Conservation (phyloP, 192 early-diverging fungal genomes). For the Anaeromyces robustus region DNA sequence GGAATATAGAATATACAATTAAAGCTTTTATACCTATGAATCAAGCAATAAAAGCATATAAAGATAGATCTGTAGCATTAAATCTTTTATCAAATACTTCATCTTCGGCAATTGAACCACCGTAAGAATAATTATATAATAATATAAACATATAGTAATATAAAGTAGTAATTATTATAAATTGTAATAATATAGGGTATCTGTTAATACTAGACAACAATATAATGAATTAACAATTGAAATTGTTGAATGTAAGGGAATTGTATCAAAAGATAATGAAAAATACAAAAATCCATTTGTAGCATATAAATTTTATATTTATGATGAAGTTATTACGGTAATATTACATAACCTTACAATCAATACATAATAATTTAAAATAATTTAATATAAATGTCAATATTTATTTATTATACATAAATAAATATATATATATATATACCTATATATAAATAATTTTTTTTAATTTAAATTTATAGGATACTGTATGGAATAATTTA, state of each 20-base stretch:
- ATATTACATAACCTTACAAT: no score
- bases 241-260: neutral
- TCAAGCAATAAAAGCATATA: conserved; percentile 27
- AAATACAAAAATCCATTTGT: neutral
- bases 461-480: neutral
- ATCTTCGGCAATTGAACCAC: neutral
- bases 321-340: neutral
- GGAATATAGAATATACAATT: conserved; percentile 30
- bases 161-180: no score
- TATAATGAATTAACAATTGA: neutral
- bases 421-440: no score
- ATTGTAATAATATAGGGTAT: neutral
- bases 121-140: neutral
- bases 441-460: no score
- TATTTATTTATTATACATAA: no score
- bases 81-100: conserved; percentile 7
- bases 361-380: no score
- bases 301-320: neutral
- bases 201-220: neutral
- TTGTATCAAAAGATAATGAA: neutral
- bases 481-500: neutral
- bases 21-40: conserved; percentile 25
- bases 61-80: conserved; percentile 27
- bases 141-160: neutral
- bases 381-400: no score